These are phyloP conservation scores for Kalaharituber pfeilii DNA, from an alignment of 2,329 filamentous ascomycete genomes.

Conservation along the genomic window DNA sequence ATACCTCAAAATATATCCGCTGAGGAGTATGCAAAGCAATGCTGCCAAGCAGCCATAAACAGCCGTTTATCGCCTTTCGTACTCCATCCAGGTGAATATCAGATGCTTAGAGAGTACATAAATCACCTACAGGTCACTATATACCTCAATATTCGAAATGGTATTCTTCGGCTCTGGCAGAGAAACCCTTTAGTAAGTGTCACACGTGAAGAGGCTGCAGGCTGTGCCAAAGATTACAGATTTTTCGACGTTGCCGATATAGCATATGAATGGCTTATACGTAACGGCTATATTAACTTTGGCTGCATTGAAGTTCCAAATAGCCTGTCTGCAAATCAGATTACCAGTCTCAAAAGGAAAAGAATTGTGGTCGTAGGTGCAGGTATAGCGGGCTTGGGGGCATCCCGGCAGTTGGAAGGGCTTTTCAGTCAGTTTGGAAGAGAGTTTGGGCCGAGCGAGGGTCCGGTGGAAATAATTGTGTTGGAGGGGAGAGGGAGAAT, in stretches of 20 bases:
- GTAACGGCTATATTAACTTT: conserved; percentile 90
- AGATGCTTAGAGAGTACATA: conserved; percentile 60
- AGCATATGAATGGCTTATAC: conserved; percentile 81
- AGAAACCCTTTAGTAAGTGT: conserved; percentile 71
- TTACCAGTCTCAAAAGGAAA: conserved; percentile 27
- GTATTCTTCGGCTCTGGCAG: conserved; percentile 78
- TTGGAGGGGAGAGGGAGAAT: conserved; percentile 76
- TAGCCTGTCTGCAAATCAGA: conserved; percentile 25
- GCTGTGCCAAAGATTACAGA: conserved; percentile 69
- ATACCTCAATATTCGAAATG: conserved; percentile 91
- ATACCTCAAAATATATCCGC: conserved; percentile 59
- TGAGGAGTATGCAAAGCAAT: conserved; percentile 75
- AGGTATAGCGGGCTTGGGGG: conserved; percentile 83
- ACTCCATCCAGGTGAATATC: conserved; percentile 69
- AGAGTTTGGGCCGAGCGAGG: conserved; percentile 47
- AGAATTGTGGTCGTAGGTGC: conserved; percentile 72
- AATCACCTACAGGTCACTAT: conserved; percentile 80
- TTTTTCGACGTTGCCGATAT: conserved; percentile 82
- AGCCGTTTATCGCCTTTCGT: conserved; percentile 80
- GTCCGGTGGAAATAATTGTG: conserved; percentile 56
- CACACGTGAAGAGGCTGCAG: conserved; percentile 67
- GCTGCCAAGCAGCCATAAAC: conserved; percentile 72
- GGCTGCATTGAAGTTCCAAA: conserved; percentile 64
- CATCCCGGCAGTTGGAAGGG: conserved; percentile 78
- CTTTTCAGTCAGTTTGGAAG: conserved; percentile 65